Evolutionary conservation across 2,329 filamentous ascomycete genomes (phyloP), one percentile per base, ranked within the genome.

Genomic region (Pyrenophora seminiperda): DNA sequence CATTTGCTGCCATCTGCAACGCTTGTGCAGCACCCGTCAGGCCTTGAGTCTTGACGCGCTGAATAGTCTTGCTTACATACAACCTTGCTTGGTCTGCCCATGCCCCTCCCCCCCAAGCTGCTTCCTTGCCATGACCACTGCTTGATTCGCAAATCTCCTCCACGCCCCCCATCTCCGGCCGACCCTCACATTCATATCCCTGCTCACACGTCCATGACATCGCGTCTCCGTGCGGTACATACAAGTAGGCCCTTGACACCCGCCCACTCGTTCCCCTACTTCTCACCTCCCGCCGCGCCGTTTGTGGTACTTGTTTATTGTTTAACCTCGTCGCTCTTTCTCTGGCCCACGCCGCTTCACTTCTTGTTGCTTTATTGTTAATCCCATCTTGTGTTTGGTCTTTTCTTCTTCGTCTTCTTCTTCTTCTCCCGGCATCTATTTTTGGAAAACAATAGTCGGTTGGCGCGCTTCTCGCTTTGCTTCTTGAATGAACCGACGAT

Each of bases 311-410:
- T 39, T 57, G 47, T 55, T 43, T 56, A 55, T 57, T 52, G 61
- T 59, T 66, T 58, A 54, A 47, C 52, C 44, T 58, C 47, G 64
- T 62, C 61, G 42, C 56, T 66, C 63, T 48, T 65, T 68, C 34
- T 49, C 48, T 53, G 40, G 14, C 33, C 47, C 27, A 50, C 41
- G 59, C 41, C 53, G 50, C 49, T 57, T 56, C 41, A 13, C 47
- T 47, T 44, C 31, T 39, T 43, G 46, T 43, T 10, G 24, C 41
- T 50, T 45, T 38, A 17, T 38, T 38, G 47, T 54, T 22, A 22
- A 22, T 22, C 20, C 4, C 4, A 7, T 22, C 7, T 22, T 27
- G 24, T 27, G 10, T 9, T 27, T 27, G 10, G 24, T 3, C 24
- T 41, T 45, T 46, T 39, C 53, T 48, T 50, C 48, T 47, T 46